Evolutionary conservation across 164 flowering plant genomes (phyloP), one percentile per base, ranked within the genome.

Genomic region (Paratinospora sagittata): DNA sequence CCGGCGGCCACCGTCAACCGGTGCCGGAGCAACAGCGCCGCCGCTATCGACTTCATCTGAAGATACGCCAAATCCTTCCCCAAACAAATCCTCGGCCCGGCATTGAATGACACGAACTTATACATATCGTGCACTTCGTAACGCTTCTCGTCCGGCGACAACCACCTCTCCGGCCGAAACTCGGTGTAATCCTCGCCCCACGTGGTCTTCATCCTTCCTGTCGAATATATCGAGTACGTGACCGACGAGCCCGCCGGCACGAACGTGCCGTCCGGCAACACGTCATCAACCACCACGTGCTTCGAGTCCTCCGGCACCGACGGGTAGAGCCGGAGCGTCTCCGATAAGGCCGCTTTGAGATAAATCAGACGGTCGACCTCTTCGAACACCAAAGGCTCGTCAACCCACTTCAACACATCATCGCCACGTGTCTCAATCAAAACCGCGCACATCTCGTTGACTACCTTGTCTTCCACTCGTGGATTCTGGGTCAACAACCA

Each of bases 1-100:
- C 90, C 98, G 0, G 85, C 52, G 26, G 66, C 93, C 74, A 86
- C 68, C 7, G 86, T 68, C 24, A 92, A 87, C 41, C 84, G 84
- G 86, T 94, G 97, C 47, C 91, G 84, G 52, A 94, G 81, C 74
- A 94, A 62, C 57, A 90, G 86, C 8, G 97, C 86, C 0, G 97
- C 93, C 2, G 86, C 97, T 0, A 94, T 80, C 19, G 97, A 90
- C 79, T 94, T 94, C 98, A 89, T 94, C 27, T 94, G 97, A 61
- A 92, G 73, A 65, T 89, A 94, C 1, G 98, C 98, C 80, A 94
- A 79, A 68, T 90, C 92, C 80, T 85, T 92, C 72, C 97, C 98
- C 26, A 94, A 64, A 67, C 98, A 94, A 0, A 87, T 85, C 72
- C 98, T 85, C 0, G 97, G 98, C 0, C 98, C 98, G 0, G 90